A percentile compares a stretch with the other conserved stretches of the same genome.
These are phyloP conservation scores for Fusarium penzigii DNA, from an alignment of 2,329 filamentous ascomycete genomes.

Conservation along the genomic window DNA sequence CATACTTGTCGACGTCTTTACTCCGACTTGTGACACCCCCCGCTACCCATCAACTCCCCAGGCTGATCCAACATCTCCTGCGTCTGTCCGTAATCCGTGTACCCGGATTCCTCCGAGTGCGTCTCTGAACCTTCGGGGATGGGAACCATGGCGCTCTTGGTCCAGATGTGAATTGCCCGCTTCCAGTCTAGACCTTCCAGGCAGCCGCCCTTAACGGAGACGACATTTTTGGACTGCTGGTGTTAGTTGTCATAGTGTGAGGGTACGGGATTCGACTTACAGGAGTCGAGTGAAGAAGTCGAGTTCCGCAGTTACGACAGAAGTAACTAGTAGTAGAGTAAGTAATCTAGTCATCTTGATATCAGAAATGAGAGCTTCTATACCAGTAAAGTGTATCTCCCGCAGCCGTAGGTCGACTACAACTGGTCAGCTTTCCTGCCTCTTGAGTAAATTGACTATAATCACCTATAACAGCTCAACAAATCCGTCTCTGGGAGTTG, in stretches of 20 bases:
- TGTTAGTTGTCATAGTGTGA: slow-evolving; percentile 12
- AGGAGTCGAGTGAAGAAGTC: slow-evolving; percentile 62
- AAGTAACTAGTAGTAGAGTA: slow-evolving; percentile 53
- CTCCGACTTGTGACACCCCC: slow-evolving; percentile 25
- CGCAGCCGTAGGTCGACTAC: slow-evolving; percentile 56
- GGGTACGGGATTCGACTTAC: slow-evolving; percentile 37
- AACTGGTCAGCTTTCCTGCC: slow-evolving; percentile 2
- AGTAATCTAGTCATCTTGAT: not conserved
- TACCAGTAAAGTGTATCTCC: slow-evolving; percentile 62
- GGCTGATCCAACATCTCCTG: slow-evolving; percentile 53
- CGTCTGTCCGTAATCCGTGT: slow-evolving; percentile 43
- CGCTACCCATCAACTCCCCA: slow-evolving; percentile 37
- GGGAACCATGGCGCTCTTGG: slow-evolving; percentile 65
- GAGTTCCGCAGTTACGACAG: slow-evolving; percentile 65
- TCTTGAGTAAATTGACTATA: not conserved
- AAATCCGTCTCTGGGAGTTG: slow-evolving; percentile 50
- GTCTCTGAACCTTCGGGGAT: slow-evolving; percentile 65
- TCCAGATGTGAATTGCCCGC: slow-evolving; percentile 67
- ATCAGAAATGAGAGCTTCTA: slow-evolving; percentile 12
- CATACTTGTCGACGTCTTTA: not conserved
- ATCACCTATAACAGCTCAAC: slow-evolving; percentile 54
- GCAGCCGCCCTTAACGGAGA: slow-evolving; percentile 68
- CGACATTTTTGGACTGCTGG: slow-evolving; percentile 54
- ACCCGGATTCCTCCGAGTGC: slow-evolving; percentile 53
- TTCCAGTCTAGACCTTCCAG: slow-evolving; percentile 64